Percentiles rank a stretch among this genome's conserved stretches.
Evolutionary conservation across 2,329 filamentous ascomycete genomes (phyloP).

Genomic region (Zalaria sp.): DNA sequence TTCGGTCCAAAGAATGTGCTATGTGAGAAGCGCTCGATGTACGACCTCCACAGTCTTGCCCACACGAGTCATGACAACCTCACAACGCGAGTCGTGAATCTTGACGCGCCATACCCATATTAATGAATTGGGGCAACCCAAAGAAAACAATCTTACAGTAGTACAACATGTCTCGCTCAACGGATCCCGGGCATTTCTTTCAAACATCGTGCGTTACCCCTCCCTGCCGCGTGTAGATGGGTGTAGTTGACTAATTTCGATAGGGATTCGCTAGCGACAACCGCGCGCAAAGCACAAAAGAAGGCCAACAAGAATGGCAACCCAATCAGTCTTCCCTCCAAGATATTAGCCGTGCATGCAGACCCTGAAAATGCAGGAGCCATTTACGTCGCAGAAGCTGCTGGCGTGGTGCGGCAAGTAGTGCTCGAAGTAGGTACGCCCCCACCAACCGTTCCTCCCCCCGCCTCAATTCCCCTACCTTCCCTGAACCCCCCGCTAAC

Average conservation of each 20-base stretch:
- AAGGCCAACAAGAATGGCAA: slow-evolving; percentile 72
- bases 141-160: background rate
- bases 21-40: too few relatives aligned
- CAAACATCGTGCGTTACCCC: slow-evolving; percentile 60
- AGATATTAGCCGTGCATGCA: slow-evolving; percentile 60
- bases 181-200: slow-evolving; percentile 73
- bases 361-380: slow-evolving; percentile 50
- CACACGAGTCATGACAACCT: too few relatives aligned
- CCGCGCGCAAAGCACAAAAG: slow-evolving; percentile 52
- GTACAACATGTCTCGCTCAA: slow-evolving; percentile 47
- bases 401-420: slow-evolving; percentile 63
- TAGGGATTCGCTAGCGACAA: slow-evolving; percentile 34
- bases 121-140: too few relatives aligned
- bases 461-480: background rate
- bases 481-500: background rate
- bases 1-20: too few relatives aligned
- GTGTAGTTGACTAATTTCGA: slow-evolving; percentile 13
- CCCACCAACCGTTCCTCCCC: slow-evolving; percentile 5
- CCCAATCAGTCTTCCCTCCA: slow-evolving; percentile 69
- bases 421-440: slow-evolving; percentile 56
- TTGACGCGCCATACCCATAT: too few relatives aligned
- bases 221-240: background rate
- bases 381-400: slow-evolving; percentile 75
- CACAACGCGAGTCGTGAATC: too few relatives aligned
- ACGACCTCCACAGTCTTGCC: too few relatives aligned